Evolutionary conservation across 2,329 filamentous ascomycete species (phyloP), one percentile per base, ranked within the genome.

Genomic region (Fusarium proliferatum): DNA sequence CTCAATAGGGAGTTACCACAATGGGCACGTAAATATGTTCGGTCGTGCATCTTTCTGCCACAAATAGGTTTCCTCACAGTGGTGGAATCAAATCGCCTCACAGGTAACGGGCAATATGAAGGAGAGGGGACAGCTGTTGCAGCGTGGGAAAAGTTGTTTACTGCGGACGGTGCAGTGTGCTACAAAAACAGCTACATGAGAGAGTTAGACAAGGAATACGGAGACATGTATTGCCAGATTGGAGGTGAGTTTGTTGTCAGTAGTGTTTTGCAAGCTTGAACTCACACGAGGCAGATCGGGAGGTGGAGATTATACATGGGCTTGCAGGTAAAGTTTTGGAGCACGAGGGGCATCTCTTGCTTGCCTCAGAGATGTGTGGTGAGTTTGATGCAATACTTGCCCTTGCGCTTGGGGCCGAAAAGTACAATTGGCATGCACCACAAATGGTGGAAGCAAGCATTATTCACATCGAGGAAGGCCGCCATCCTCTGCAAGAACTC

Each of bases 61-160:
- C 95, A 97, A 77, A 89, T 98, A 42, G 96, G 96, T 0, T 99
- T 98, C 79, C 88, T 98, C 42, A 93, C 95, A 5, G 91, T 92
- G 0, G 91, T 97, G 21, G 89, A 94, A 74, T 64, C 69, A 15
- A 77, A 81, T 49, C 69, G 78, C 19, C 80, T 85, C 3, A 90
- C 88, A 4, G 89, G 90, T 0, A 83, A 86, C 52, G 88, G 89
- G 0, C 84, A 88, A 16, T 95, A 92, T 73, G 87, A 90, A 74
- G 93, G 93, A 2, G 85, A 88, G 65, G 85, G 86, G 0, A 80
- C 85, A 7, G 79, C 84, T 3, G 85, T 86, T 21, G 90, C 91
- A 63, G 82, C 83, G 1, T 99, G 96, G 96, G 90, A 95, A 67
- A 89, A 89, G 63, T 90, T 93, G 79, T 97, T 98, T 76, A 86